Percentiles rank a stretch among this genome's conserved stretches.
Conservation (phyloP, 352 stramenopile species). For the Pythium angustatum region DNA sequence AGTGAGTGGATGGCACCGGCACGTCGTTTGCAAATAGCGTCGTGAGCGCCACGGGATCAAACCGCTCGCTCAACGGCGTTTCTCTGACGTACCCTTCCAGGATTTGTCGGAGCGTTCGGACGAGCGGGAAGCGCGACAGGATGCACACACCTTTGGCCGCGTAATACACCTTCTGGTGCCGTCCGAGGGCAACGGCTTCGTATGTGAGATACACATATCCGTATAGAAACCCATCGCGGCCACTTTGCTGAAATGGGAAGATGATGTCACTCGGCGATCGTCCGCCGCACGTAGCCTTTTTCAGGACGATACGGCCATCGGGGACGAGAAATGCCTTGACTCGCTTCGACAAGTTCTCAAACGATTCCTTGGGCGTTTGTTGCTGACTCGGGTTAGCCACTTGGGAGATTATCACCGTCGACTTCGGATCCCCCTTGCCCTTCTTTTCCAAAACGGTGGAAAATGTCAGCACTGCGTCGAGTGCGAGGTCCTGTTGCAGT, state of each 20-base stretch:
- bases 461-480: conserved; percentile 62
- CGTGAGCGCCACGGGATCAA: conserved; percentile 48
- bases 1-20: conserved; percentile 13
- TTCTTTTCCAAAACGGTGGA: conserved; percentile 35
- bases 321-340: conserved; percentile 78
- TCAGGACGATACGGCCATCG: conserved; percentile 54
- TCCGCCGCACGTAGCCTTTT: conserved; percentile 24
- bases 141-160: conserved; percentile 71
- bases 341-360: conserved; percentile 56
- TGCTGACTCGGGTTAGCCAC: neutral
- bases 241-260: conserved; percentile 81
- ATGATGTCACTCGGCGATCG: conserved; percentile 53
- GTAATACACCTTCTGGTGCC: conserved; percentile 41
- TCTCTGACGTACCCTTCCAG: conserved; percentile 41
- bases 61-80: conserved; percentile 37
- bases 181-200: conserved; percentile 47
- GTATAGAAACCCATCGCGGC: conserved; percentile 70
- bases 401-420: neutral
- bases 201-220: conserved; percentile 81
- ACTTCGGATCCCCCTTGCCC: conserved; percentile 16
- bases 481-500: conserved; percentile 3
- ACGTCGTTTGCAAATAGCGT: conserved; percentile 40
- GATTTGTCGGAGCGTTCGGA: conserved; percentile 56
- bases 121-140: conserved; percentile 62
- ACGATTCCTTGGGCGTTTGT: conserved; percentile 13